These are phyloP conservation scores for Xylaria bambusicola DNA, from an alignment of 495 filamentous ascomycete genomes.

Conservation along the genomic window DNA sequence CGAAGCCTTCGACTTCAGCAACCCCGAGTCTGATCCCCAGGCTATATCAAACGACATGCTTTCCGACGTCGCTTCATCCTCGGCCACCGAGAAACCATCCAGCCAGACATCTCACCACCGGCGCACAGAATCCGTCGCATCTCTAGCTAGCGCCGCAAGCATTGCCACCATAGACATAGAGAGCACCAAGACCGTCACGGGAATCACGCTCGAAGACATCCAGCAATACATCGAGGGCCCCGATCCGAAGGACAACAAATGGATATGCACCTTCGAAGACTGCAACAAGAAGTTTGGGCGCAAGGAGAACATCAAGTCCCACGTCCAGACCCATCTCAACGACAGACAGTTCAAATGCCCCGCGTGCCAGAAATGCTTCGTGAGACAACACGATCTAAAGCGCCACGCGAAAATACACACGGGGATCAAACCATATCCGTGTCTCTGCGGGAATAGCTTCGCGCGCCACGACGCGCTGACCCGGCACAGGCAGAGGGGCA, in stretches of 20 bases:
- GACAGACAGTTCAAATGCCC: slow-evolving; percentile 91
- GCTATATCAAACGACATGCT: not conserved
- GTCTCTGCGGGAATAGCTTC: slow-evolving; percentile 87
- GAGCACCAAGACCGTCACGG: slow-evolving; percentile 63
- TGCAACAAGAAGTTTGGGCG: slow-evolving; percentile 86
- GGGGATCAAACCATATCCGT: slow-evolving; percentile 88
- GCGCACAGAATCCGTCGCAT: slow-evolving; percentile 51
- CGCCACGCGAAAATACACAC: slow-evolving; percentile 96
- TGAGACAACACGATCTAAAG: slow-evolving; percentile 94
- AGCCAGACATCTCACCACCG: slow-evolving; percentile 42
- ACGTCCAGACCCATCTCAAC: slow-evolving; percentile 95
- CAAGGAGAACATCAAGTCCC: slow-evolving; percentile 96
- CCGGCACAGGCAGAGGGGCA: slow-evolving; percentile 87
- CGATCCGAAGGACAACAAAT: slow-evolving; percentile 72
- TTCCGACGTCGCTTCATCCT: slow-evolving; percentile 19
- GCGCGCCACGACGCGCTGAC: slow-evolving; percentile 93
- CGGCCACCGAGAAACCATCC: slow-evolving; percentile 25
- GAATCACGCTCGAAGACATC: slow-evolving; percentile 85
- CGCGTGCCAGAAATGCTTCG: slow-evolving; percentile 89
- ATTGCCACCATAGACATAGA: slow-evolving; percentile 58
- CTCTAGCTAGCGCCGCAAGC: slow-evolving; percentile 53
- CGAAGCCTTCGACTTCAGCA: slow-evolving; percentile 33
- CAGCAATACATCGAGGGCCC: slow-evolving; percentile 80
- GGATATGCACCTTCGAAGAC: slow-evolving; percentile 78
- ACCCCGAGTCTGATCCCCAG: slow-evolving; percentile 35